phyloP scores from a whole-genome alignment of 2,329 filamentous ascomycete genomes.

The Cladosporium sp. region DNA sequence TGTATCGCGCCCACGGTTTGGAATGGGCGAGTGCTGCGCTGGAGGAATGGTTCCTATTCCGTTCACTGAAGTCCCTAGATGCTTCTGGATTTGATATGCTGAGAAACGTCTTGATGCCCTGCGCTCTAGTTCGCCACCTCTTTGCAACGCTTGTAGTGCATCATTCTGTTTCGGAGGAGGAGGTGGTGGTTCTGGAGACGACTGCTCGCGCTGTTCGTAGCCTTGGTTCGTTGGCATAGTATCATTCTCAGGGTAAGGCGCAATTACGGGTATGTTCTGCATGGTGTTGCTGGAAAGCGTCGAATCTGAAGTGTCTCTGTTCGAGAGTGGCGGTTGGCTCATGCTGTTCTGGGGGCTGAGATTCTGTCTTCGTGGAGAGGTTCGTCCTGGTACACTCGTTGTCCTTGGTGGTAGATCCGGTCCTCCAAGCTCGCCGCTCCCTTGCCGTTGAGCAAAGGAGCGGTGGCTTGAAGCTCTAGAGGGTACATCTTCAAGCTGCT shows the following conservation, averaged over 20 bases:
- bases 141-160: slow-evolving; percentile 83
- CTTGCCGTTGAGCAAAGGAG: slow-evolving; percentile 36
- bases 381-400: slow-evolving; percentile 41
- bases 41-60: slow-evolving; percentile 82
- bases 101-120: slow-evolving; percentile 91
- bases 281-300: slow-evolving; percentile 69
- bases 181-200: slow-evolving; percentile 54
- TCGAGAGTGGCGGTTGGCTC: slow-evolving; percentile 21
- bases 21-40: slow-evolving; percentile 71
- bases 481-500: slow-evolving; percentile 39
- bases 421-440: slow-evolving; percentile 38
- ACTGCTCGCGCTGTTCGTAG: slow-evolving; percentile 28
- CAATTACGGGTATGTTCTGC: slow-evolving; percentile 70
- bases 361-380: slow-evolving; percentile 41
- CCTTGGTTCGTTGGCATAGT: slow-evolving; percentile 37
- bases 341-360: slow-evolving; percentile 33
- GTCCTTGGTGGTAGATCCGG: slow-evolving; percentile 46
- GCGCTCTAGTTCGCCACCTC: slow-evolving; percentile 86
- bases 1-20: slow-evolving; percentile 78
- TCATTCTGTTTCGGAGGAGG: slow-evolving; percentile 81
- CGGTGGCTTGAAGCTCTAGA: slow-evolving; percentile 39
- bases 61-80: slow-evolving; percentile 74
- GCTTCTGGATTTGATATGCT: slow-evolving; percentile 93
- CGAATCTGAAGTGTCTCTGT: slow-evolving; percentile 47
- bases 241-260: slow-evolving; percentile 66